phyloP scores from a whole-genome alignment of 805 yeast genomes.

The Clavispora fructus region DNA sequence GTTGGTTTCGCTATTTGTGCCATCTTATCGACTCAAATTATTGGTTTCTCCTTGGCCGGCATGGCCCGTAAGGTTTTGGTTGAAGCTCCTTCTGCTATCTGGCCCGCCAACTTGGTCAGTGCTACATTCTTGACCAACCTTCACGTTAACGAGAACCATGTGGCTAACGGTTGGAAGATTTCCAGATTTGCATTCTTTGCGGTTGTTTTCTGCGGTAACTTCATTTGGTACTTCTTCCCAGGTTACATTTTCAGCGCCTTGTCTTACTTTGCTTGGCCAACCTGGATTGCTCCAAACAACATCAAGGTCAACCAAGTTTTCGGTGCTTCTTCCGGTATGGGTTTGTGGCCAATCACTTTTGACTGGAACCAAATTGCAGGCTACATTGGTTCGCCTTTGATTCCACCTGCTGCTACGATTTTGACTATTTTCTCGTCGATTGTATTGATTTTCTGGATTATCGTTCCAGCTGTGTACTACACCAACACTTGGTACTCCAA shows the following conservation, averaged over 20 bases:
- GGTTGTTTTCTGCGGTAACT: slow-evolving; percentile 33
- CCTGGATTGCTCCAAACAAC: slow-evolving; percentile 63
- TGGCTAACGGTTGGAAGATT: slow-evolving; percentile 58
- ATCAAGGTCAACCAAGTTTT: slow-evolving; percentile 59
- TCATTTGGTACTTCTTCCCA: slow-evolving; percentile 57
- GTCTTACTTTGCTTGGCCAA: slow-evolving; percentile 56
- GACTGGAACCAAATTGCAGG: slow-evolving; percentile 64
- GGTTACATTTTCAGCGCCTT: slow-evolving; percentile 55
- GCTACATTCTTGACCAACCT: slow-evolving; percentile 50
- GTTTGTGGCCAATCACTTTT: slow-evolving; percentile 60
- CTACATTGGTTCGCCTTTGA: slow-evolving; percentile 56
- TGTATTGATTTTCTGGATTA: slow-evolving; percentile 42
- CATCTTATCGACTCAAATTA: slow-evolving; percentile 51
- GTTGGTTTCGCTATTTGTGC: slow-evolving; percentile 53
- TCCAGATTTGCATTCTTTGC: slow-evolving; percentile 47
- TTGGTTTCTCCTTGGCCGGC: slow-evolving; percentile 69
- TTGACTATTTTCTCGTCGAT: slow-evolving; percentile 36
- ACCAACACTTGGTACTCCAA: slow-evolving; percentile 55
- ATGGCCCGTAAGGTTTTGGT: slow-evolving; percentile 53
- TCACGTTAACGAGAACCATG: slow-evolving; percentile 47
- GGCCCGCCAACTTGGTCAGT: slow-evolving; percentile 66
- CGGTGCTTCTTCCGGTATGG: slow-evolving; percentile 59
- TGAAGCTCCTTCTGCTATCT: slow-evolving; percentile 59
- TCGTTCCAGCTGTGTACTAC: slow-evolving; percentile 49
- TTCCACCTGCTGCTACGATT: slow-evolving; percentile 55